Evolutionary conservation across 441 rosid species (phyloP).

Genomic region (Eutrema salsugineum): DNA sequence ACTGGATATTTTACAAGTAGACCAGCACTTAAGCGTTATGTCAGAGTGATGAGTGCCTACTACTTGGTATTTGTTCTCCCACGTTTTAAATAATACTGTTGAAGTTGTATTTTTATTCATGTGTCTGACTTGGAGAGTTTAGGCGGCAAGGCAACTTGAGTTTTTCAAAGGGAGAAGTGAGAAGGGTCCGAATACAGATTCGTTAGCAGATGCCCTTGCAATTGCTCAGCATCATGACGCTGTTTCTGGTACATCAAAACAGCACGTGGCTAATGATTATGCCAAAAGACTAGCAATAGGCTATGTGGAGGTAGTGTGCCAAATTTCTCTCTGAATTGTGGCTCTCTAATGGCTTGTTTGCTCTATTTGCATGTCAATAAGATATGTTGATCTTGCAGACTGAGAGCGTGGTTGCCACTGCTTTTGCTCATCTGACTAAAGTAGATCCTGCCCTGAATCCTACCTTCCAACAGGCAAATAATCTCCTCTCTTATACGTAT

Average conservation of each 20-base stretch:
- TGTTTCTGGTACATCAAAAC: conserved; percentile 91
- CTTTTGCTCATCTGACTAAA: conserved; percentile 75
- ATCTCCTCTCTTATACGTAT: conserved; percentile 8
- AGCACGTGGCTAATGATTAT: conserved; percentile 97
- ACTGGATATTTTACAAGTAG: conserved; percentile 98
- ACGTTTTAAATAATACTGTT: not conserved
- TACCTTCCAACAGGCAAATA: conserved; percentile 74
- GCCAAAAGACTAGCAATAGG: conserved; percentile 91
- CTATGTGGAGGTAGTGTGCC: conserved; percentile 59
- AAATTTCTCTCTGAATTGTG: not conserved
- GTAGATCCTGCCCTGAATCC: conserved; percentile 38
- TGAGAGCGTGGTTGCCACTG: conserved; percentile 78
- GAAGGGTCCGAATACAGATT: conserved; percentile 73
- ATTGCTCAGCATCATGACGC: conserved; percentile 99
- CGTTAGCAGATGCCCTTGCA: conserved; percentile 91
- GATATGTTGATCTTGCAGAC: conserved; percentile 52
- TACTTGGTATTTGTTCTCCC: conserved; percentile 61
- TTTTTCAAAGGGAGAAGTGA: conserved; percentile 75
- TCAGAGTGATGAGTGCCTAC: conserved; percentile 92
- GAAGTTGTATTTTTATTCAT: not conserved
- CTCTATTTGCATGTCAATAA: not conserved
- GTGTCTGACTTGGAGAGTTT: conserved; percentile 27
- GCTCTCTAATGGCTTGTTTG: conserved; percentile 15
- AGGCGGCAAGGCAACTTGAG: conserved; percentile 98
- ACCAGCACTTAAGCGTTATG: conserved; percentile 90